Evolutionary conservation across 306 rosid genomes (phyloP).

Genomic region (Ziziphus jujuba): DNA sequence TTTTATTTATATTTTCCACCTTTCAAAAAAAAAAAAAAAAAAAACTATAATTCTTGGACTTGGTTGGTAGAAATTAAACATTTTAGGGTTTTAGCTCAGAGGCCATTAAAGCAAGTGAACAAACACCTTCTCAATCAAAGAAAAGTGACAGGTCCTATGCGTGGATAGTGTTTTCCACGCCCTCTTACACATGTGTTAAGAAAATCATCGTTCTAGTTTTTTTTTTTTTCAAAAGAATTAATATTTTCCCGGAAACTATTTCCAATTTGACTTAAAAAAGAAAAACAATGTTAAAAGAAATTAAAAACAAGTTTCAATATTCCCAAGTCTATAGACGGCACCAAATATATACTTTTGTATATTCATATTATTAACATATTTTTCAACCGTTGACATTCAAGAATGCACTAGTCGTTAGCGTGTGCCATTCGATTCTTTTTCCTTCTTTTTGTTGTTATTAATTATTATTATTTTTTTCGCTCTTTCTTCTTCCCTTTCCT

Average conservation of each 20-base stretch:
- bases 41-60: neutral
- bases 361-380: neutral
- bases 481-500: conserved; percentile 24
- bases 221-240: neutral
- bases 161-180: conserved; percentile 10
- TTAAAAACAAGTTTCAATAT: neutral
- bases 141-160: conserved; percentile 13
- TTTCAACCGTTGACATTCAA: conserved; percentile 61
- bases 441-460: too few relatives aligned
- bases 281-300: conserved; percentile 17
- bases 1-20: neutral
- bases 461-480: too few relatives aligned
- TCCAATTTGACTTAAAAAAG: conserved; percentile 31
- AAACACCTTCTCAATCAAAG: neutral
- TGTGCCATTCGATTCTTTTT: conserved; percentile 44
- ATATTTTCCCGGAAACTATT: conserved; percentile 25
- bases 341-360: conserved; percentile 29
- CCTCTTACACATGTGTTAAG: conserved; percentile 29
- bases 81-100: neutral
- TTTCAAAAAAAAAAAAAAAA: neutral
- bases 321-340: conserved; percentile 49
- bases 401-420: conserved; percentile 37
- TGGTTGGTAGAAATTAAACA: neutral
- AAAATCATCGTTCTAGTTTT: neutral
- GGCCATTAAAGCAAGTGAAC: conserved; percentile 2